Evolutionary conservation across 2,329 filamentous ascomycete species (phyloP), one percentile per base, ranked within the genome.

Genomic region (Colletotrichum abscissum): DNA sequence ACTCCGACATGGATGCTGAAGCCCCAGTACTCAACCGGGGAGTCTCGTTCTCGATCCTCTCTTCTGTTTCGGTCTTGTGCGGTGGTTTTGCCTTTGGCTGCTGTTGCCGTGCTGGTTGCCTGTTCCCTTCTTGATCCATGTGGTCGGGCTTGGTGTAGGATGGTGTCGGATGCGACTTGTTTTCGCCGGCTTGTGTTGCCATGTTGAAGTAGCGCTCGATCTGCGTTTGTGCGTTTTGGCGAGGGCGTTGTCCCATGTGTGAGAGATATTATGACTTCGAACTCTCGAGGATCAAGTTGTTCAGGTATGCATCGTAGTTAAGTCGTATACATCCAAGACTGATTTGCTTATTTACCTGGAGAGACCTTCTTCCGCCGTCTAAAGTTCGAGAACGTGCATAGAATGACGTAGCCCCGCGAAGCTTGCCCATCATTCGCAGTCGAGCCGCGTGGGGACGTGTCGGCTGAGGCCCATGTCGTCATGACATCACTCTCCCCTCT

Each of bases 401-500:
- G 26, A 5, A 73, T 73, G 70, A 73, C 70, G 70, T 73, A 69
- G 54, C 22, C 14, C 11, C 2, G 26, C 5, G 54, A 69, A 60
- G 33, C 26, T 59, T 49, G 55, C 26, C 8, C 42, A 49, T 22
- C 42, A 49, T 49, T 49, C 42, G 55, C 35, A 33, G 59, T 56
- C 12, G 38, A 5, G 26, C 5, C 24, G 26, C 54, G n/a, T 35
- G 59, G 58, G 38, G 59, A 24, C 42, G 22, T 30, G 63, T 56
- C 33, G 42, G 38, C 30, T 38, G 70, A 46, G 28, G 30, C 14
- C 49, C 66, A 59, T 70, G 33, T 60, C 33, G 59, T 22, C n/a
- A 73, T 73, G 70, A 73, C 70, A 70, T 73, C 70, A 73, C 46
- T 30, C 16, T 54, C 19, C 42, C 66, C 38, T 69, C 66, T 64